phyloP scores from a whole-genome alignment of 495 filamentous ascomycete species.

The Sabuloglossum arenarium region DNA sequence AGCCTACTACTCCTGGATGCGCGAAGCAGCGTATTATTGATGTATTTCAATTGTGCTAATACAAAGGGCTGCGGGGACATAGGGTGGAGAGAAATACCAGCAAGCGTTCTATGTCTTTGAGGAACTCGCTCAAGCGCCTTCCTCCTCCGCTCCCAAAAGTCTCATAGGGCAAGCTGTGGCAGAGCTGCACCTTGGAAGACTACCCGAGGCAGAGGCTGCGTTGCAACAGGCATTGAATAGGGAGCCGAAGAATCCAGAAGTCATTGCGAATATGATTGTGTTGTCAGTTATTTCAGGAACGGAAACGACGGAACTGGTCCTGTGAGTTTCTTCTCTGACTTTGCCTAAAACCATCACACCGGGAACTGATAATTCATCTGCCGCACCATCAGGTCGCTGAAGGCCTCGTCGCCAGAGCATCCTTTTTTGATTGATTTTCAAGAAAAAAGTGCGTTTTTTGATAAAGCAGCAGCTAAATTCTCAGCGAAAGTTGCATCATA shows the following conservation, averaged over 20 bases:
- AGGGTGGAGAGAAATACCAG: conserved; percentile 95
- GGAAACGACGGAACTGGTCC: conserved; percentile 34
- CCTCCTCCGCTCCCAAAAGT: conserved; percentile 40
- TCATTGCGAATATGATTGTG: conserved; percentile 65
- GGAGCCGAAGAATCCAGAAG: conserved; percentile 45
- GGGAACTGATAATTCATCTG: not conserved
- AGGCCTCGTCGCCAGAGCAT: conserved; percentile 37
- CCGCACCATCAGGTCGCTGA: conserved; percentile 27
- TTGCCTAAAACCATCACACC: not conserved
- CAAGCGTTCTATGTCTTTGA: conserved; percentile 96
- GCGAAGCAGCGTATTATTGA: not conserved
- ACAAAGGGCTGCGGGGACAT: conserved; percentile 3
- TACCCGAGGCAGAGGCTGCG: conserved; percentile 76
- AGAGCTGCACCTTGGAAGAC: conserved; percentile 74
- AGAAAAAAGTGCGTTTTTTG: conserved; percentile 62
- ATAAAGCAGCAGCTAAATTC: conserved; percentile 60
- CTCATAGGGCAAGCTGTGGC: conserved; percentile 77
- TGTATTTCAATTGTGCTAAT: not conserved
- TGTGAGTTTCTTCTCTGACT: conserved; percentile 22
- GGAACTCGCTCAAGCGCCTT: conserved; percentile 74
- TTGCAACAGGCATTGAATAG: conserved; percentile 59
- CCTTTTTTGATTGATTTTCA: conserved; percentile 42
- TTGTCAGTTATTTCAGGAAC: conserved; percentile 56
- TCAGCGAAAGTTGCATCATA: conserved; percentile 45
- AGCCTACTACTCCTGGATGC: conserved; percentile 14